Percentiles rank a stretch among this genome's conserved stretches.
phyloP scores from a whole-genome alignment of 2,329 filamentous ascomycete species.

The Colletotrichum chlorophyti region DNA sequence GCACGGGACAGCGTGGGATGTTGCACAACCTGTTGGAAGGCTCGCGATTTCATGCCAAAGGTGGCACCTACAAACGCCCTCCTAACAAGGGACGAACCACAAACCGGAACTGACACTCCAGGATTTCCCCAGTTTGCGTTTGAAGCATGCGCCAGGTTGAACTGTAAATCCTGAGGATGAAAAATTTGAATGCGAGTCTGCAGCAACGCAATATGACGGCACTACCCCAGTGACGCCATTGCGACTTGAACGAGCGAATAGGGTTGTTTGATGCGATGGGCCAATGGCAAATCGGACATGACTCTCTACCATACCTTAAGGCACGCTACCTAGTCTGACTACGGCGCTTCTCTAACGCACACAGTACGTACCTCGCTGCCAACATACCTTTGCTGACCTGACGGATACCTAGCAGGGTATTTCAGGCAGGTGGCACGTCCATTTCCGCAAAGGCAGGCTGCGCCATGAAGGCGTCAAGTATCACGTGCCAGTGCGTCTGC shows the following conservation, averaged over 20 bases:
- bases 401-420: too few species aligned
- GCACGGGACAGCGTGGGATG: too few species aligned
- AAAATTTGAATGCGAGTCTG: neutral
- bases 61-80: neutral
- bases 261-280: conserved; percentile 18
- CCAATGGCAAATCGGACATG: conserved; percentile 15
- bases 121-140: neutral
- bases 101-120: neutral
- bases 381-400: too few species aligned
- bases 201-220: conserved; percentile 14
- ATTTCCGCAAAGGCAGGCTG: neutral
- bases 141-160: too few species aligned
- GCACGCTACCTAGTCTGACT: too few species aligned
- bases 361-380: too few species aligned
- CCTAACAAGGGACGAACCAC: conserved; percentile 14
- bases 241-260: conserved; percentile 1
- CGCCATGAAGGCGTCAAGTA: neutral
- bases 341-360: too few species aligned
- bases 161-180: neutral
- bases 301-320: too few species aligned
- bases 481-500: conserved; percentile 13
- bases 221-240: conserved; percentile 22
- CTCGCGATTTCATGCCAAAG: neutral
- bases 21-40: too few species aligned
- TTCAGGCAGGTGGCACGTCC: too few species aligned